Evolutionary conservation across 768 basidiomycete species (phyloP), one percentile per base, ranked within the genome.

Genomic region (Rhodotorula toruloides): DNA sequence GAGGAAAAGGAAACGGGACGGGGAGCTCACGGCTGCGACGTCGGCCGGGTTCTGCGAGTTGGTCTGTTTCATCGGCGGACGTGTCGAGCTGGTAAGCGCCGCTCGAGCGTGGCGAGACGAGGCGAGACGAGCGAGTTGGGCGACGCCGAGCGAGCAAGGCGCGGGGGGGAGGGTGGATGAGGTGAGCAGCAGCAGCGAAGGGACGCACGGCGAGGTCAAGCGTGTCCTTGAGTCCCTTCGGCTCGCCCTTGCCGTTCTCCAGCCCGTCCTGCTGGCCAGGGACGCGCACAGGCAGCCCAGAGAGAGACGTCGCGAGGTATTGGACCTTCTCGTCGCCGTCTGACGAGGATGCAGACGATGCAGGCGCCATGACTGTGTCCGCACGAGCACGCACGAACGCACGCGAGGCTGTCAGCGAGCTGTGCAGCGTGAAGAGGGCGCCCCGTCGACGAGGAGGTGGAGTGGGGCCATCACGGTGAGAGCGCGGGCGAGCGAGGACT

Each of bases 201-300:
- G 17, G n/a, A 31, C 68, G 34, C 34, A 71, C 70, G 43, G 70
- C 70, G 39, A 63, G 62, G 54, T 71, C 70, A 43, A 61, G 58
- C 27, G 66, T 47, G 32, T 61, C 65, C 16, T 50, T 44, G 43
- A 62, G 60, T 13, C 65, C 65, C 49, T 60, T 60, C n/a, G 19
- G 46, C 36, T 61, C 55, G 12, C 1, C n/a, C 50, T 53, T 44
- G 44, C 36, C 25, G 14, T 29, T 17, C 34, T 40, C n/a, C 58
- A n/a, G 46, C 1, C 17, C 46, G 49, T 52, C 36, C 37, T 57
- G 62, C 29, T 46, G 58, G 34, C 57, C 48, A 2, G 32, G 47
- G 27, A 25, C 34, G 32, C 60, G 37, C 7, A 62, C 55, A n/a
- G 65, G 70, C 25, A 71, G 62, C 10, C 58, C 58, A 12, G 70